phyloP scores from a whole-genome alignment of 805 yeast genomes.

The Barnettozyma wickerhamii region DNA sequence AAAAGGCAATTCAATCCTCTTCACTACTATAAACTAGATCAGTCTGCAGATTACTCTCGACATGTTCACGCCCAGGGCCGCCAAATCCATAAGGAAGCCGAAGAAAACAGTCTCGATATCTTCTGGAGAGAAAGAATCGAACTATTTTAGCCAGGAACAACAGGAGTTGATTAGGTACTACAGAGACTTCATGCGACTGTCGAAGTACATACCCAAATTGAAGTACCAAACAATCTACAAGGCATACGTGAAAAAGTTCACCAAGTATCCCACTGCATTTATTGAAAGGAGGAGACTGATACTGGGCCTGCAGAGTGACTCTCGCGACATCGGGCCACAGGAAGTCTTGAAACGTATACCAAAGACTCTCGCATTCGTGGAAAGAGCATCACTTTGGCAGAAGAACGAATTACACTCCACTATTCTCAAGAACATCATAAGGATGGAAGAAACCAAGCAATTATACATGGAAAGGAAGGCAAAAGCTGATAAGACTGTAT shows the following conservation, averaged over 20 bases:
- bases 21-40: too few relatives aligned
- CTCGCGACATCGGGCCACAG: too few relatives aligned
- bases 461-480: neutral
- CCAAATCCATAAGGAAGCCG: neutral
- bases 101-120: neutral
- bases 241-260: slow-evolving; percentile 1
- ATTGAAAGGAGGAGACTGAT: neutral
- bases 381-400: neutral
- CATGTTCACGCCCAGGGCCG: neutral
- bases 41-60: too few relatives aligned
- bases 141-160: neutral
- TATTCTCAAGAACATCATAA: slow-evolving; percentile 6
- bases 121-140: neutral
- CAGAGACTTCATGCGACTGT: slow-evolving; percentile 5
- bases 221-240: slow-evolving; percentile 5
- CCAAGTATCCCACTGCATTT: neutral
- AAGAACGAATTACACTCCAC: slow-evolving; percentile 5
- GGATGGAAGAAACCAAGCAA: slow-evolving; percentile 4
- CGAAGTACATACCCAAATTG: slow-evolving; percentile 6
- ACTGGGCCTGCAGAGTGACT: neutral
- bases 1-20: too few relatives aligned
- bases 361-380: slow-evolving; percentile 4
- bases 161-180: slow-evolving; percentile 1
- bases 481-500: neutral
- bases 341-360: slow-evolving; percentile 1